phyloP scores from a whole-genome alignment of 768 basidiomycete species.

The Hericium coralloides region DNA sequence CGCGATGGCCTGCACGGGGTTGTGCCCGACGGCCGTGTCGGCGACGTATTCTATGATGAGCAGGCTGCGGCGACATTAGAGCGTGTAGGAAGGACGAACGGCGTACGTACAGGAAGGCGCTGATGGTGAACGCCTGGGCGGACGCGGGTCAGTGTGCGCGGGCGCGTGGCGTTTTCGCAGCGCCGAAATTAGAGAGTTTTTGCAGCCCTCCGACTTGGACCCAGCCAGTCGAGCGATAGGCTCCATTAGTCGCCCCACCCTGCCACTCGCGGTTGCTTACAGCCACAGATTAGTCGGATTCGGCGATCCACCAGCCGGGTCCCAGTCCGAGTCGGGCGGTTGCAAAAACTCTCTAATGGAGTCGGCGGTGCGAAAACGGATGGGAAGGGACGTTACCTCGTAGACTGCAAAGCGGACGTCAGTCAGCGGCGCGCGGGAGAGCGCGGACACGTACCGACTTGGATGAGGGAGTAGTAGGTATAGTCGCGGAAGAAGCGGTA shows the following conservation, averaged over 20 bases:
- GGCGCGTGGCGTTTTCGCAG: no score
- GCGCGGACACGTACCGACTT: conserved; percentile 37
- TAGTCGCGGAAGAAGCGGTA: conserved; percentile 79
- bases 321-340: no score
- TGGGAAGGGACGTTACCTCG: conserved; percentile 1
- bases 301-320: no score
- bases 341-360: no score
- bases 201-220: no score
- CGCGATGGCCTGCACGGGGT: conserved; percentile 56
- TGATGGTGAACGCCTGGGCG: conserved; percentile 69
- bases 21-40: conserved; percentile 51
- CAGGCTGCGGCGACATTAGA: conserved; percentile 33
- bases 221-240: no score
- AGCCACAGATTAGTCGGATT: no score
- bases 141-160: no score
- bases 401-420: conserved; percentile 59
- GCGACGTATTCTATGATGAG: conserved; percentile 84
- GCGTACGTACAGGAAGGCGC: conserved; percentile 70
- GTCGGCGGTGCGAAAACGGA: no score
- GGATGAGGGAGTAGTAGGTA: conserved; percentile 48
- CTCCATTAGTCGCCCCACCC: no score
- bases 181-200: no score
- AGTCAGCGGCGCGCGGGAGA: conserved; percentile 20
- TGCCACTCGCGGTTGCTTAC: no score
- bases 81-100: not conserved